These are phyloP conservation scores for Aspergillus quadrilineatus DNA, from an alignment of 2,329 filamentous ascomycete species.

Conservation along the genomic window DNA sequence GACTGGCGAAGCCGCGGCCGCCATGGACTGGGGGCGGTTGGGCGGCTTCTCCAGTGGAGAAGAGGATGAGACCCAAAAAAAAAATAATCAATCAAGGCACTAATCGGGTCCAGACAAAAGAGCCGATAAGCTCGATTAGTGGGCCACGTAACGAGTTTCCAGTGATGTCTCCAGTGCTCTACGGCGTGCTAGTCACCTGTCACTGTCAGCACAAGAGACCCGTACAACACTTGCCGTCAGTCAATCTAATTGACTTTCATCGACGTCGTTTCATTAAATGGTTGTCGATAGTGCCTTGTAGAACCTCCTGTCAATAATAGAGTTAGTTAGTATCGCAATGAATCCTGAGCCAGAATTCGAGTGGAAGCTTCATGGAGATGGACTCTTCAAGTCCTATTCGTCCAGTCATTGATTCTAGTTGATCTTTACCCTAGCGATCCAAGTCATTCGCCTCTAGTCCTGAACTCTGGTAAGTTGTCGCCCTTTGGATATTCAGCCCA, in stretches of 20 bases:
- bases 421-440: slow-evolving; percentile 22
- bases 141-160: slow-evolving; percentile 3
- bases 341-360: background rate
- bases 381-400: background rate
- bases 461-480: background rate
- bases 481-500: slow-evolving; percentile 1
- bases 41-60: slow-evolving; percentile 14
- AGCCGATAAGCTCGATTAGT: slow-evolving; percentile 12
- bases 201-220: background rate
- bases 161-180: background rate
- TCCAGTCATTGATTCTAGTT: slow-evolving; percentile 22
- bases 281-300: background rate
- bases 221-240: background rate
- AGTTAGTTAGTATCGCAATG: background rate
- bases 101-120: slow-evolving; percentile 11
- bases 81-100: background rate
- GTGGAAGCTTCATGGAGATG: background rate
- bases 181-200: background rate
- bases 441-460: slow-evolving; percentile 7
- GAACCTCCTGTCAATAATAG: background rate
- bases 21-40: slow-evolving; percentile 1
- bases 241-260: slow-evolving; percentile 12
- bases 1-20: no score
- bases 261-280: background rate
- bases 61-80: slow-evolving; percentile 1